Conservation (phyloP, 1,284 basidiomycete genomes). For the Cutaneotrichosporon cavernicola region DNA sequence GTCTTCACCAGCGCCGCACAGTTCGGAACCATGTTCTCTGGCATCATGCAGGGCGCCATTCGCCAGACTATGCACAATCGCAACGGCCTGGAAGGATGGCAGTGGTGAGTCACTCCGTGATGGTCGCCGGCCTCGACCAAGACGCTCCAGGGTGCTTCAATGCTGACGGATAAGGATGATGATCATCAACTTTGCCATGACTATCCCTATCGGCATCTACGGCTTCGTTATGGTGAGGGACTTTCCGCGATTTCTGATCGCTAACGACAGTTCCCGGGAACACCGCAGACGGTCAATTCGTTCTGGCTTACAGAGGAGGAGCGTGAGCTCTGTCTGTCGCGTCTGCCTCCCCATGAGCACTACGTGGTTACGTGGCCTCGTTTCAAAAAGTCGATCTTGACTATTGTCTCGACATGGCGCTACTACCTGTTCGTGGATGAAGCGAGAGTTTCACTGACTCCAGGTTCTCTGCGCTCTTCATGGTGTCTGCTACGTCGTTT, state of each 20-base stretch:
- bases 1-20: conserved; percentile 45
- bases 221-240: conserved; percentile 36
- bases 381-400: conserved; percentile 29
- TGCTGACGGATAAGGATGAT: not conserved
- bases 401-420: conserved; percentile 32
- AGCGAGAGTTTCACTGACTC: conserved; percentile 29
- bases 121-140: not conserved
- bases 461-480: conserved; percentile 43
- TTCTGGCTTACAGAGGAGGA: conserved; percentile 46
- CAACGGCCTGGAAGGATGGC: conserved; percentile 36
- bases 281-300: conserved; percentile 40
- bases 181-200: conserved; percentile 40
- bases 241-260: not conserved
- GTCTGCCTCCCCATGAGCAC: conserved; percentile 34
- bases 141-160: too few species aligned
- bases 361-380: conserved; percentile 32
- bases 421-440: conserved; percentile 43
- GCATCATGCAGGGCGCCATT: conserved; percentile 47
- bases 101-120: conserved; percentile 14
- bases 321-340: conserved; percentile 31
- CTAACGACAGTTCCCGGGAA: conserved; percentile 37
- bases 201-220: conserved; percentile 42
- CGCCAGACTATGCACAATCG: conserved; percentile 35
- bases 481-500: conserved; percentile 34
- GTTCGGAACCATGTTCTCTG: conserved; percentile 43